Percentiles rank a stretch among this genome's conserved stretches.
Conservation (phyloP, 176 grass and related monocot species). For the Bonia amplexicaulis region DNA sequence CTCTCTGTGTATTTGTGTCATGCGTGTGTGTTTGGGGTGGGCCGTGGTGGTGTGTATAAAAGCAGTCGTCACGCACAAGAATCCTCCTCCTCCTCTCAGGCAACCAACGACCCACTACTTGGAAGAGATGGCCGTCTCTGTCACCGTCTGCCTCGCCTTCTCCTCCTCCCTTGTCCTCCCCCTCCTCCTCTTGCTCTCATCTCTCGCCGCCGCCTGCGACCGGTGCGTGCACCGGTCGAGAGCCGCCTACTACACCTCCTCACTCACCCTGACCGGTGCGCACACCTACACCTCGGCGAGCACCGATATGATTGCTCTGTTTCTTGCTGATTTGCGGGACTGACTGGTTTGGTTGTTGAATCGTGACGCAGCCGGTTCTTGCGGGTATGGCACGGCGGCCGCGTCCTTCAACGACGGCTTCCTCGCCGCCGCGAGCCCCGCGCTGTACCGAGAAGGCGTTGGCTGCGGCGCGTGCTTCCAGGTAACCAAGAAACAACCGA, state of each 20-base stretch:
- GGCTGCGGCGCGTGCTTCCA: conserved; percentile 89
- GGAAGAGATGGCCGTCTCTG: conserved; percentile 12
- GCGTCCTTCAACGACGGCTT: conserved; percentile 43
- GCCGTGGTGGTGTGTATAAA: conserved; percentile 22
- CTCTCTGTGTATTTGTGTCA: not conserved
- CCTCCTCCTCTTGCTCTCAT: conserved; percentile 14
- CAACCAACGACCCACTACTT: not conserved
- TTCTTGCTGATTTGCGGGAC: not conserved
- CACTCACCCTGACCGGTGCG: conserved; percentile 49
- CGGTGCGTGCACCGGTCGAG: conserved; percentile 59
- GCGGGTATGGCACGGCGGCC: conserved; percentile 71
- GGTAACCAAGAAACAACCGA: conserved; percentile 15
- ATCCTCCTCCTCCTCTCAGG: conserved; percentile 1
- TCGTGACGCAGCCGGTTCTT: conserved; percentile 52
- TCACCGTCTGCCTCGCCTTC: conserved; percentile 23
- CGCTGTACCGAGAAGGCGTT: conserved; percentile 53
- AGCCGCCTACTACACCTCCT: conserved; percentile 48
- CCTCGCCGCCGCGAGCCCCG: conserved; percentile 41
- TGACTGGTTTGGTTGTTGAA: not conserved
- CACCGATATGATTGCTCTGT: not conserved
- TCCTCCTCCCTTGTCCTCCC: not conserved
- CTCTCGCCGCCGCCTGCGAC: conserved; percentile 57
- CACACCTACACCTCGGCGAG: not conserved
- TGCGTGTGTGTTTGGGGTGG: not conserved
- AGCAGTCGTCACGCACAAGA: conserved; percentile 35